Base-by-base conservation (phyloP, 106 monocot species). In the Phalaenopsis equestris region DNA sequence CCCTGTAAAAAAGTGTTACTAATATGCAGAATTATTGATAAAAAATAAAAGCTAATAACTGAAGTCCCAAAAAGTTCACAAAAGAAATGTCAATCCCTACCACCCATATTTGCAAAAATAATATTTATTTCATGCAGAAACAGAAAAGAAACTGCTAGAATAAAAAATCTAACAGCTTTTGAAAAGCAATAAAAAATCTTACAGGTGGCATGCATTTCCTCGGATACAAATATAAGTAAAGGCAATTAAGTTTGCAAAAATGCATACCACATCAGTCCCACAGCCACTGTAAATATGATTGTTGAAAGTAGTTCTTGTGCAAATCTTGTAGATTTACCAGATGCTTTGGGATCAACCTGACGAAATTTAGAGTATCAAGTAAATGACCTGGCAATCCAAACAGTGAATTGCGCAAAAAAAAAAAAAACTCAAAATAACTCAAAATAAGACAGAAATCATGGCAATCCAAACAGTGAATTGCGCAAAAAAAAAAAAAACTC, bases 271-370 rank as follows among this genome's bases (percentile, higher is more conserved):
- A 99, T 90, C 17, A 90, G 52, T 5, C 91, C 93, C 46, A 91
- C 84, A 76, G 85, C 86, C 84, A 91, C 81, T 0, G 88, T 93
- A 78, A 89, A 93, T 79, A 95, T 81, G 76, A 93, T 83, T 42
- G 91, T 93, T 55, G 93, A 88, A 38, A 99, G 37, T 72, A 99
- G 70, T 55, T 99, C 94, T 70, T 95, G 94, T 80, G 93, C 89
- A 88, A 91, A 91, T 70, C 91, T 80, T 70, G 89, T 80, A 41
- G 91, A 89, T 79, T 83, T 93, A 73, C 83, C 89, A 79, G 94
- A 84, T 61, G 95, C 84, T 84, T 99, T 95, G 30, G 93, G 95
- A 72, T 95, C 89, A 81, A 99, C 99, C 98, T 93, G 75, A 81
- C 42, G 42, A 84, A 72, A 81, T 77, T 21, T 42, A 65, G 30